phyloP scores from a whole-genome alignment of 768 basidiomycete species.

The Calocybe cyanea region DNA sequence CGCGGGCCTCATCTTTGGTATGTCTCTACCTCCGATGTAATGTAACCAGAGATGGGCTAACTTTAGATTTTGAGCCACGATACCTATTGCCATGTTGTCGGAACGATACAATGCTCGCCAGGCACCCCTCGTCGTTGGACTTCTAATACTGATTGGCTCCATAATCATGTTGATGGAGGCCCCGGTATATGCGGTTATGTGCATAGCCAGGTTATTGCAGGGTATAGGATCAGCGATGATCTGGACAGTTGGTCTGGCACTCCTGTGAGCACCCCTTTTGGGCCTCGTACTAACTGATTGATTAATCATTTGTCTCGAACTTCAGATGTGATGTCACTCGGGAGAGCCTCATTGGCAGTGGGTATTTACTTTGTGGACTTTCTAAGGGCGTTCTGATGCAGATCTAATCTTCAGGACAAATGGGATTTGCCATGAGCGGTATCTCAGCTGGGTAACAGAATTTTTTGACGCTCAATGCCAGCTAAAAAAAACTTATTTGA shows the following conservation, averaged over 20 bases:
- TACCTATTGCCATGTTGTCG: conserved; percentile 54
- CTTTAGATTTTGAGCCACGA: conserved; percentile 39
- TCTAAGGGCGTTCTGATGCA: not conserved
- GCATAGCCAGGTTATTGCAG: conserved; percentile 53
- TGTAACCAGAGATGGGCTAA: not conserved
- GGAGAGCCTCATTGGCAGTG: conserved; percentile 44
- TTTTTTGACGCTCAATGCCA: not conserved
- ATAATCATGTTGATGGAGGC: conserved; percentile 65
- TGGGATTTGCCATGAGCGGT: conserved; percentile 59
- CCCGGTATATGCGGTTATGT: conserved; percentile 52
- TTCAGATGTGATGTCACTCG: conserved; percentile 55
- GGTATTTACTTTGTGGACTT: conserved; percentile 16
- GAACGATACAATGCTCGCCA: conserved; percentile 46
- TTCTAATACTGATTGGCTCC: conserved; percentile 46
- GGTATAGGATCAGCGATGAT: conserved; percentile 58
- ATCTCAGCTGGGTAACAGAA: conserved; percentile 45
- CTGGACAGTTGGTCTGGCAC: conserved; percentile 59
- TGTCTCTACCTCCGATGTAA: conserved; percentile 13
- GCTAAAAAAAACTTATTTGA: conserved; percentile 4
- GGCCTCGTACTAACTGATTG: not conserved
- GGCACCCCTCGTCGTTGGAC: conserved; percentile 46
- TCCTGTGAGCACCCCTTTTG: conserved; percentile 36
- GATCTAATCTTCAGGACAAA: conserved; percentile 36
- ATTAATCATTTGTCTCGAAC: not conserved
- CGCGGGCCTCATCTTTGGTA: conserved; percentile 53